Evolutionary conservation across 345 rosid genomes (phyloP).

Genomic region (Bretschneidera sinensis): DNA sequence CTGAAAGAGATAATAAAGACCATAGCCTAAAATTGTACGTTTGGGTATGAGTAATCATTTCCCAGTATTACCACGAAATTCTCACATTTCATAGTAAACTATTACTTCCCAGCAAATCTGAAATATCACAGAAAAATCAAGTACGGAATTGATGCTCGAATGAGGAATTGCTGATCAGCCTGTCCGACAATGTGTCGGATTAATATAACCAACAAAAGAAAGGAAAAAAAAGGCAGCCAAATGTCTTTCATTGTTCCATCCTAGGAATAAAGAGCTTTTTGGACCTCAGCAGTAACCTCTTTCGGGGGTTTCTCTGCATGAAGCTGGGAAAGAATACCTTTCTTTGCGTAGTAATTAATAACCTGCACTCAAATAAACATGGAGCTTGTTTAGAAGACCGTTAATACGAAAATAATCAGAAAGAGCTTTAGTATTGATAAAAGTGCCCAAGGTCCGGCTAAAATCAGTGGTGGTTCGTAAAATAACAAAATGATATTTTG

Average conservation of each 20-base stretch:
- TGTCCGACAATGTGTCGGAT: slow-evolving; percentile 21
- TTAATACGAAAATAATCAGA: neutral
- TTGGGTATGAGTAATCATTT: too few relatives aligned
- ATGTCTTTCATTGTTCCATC: too few relatives aligned
- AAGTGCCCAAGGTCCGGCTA: neutral
- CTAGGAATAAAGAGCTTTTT: slow-evolving; percentile 71
- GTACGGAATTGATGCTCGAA: too few relatives aligned
- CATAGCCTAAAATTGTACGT: too few relatives aligned
- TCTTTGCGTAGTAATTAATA: slow-evolving; percentile 63
- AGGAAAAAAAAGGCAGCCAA: too few relatives aligned
- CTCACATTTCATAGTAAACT: too few relatives aligned
- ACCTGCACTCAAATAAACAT: slow-evolving; percentile 58
- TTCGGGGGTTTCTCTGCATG: slow-evolving; percentile 69
- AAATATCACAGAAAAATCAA: too few relatives aligned
- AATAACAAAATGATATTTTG: too few relatives aligned
- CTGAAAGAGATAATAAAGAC: too few relatives aligned
- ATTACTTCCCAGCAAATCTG: too few relatives aligned
- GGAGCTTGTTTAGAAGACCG: neutral
- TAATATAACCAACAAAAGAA: neutral
- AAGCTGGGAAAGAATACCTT: slow-evolving; percentile 57
- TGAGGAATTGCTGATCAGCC: slow-evolving; percentile 8
- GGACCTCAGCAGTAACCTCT: slow-evolving; percentile 78
- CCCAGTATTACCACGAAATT: too few relatives aligned
- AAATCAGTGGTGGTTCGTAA: neutral
- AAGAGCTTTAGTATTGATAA: neutral